These are phyloP conservation scores for Angomonas ambiguus DNA, from an alignment of 208 protist genomes.

Conservation along the genomic window DNA sequence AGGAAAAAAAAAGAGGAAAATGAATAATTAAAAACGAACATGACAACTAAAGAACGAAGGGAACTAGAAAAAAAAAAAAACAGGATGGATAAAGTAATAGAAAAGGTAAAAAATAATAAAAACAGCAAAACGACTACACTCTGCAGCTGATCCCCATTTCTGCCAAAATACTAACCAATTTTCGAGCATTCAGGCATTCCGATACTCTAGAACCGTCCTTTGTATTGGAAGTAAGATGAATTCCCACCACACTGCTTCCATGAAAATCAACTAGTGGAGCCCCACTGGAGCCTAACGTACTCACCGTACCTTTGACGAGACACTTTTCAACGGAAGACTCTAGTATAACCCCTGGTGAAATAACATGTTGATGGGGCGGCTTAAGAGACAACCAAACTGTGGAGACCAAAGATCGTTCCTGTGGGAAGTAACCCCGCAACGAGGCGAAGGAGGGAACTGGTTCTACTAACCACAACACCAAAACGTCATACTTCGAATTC, in stretches of 20 bases:
- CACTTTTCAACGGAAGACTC: conserved; percentile 49
- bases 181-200: conserved; percentile 68
- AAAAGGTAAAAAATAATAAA: not conserved
- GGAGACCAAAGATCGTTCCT: conserved; percentile 38
- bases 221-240: conserved; percentile 83
- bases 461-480: conserved; percentile 62
- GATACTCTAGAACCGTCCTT: conserved; percentile 73
- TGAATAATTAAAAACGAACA: not conserved
- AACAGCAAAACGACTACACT: not conserved
- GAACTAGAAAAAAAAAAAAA: not conserved
- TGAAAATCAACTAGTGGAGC: conserved; percentile 79
- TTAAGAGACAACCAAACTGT: conserved; percentile 79
- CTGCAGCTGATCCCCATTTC: conserved; percentile 66
- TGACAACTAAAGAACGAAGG: not conserved
- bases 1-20: not conserved
- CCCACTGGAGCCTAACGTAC: conserved; percentile 74
- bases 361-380: conserved; percentile 66
- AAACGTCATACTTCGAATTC: conserved; percentile 47
- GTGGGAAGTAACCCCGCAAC: conserved; percentile 68
- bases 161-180: conserved; percentile 56
- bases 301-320: conserved; percentile 66
- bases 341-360: conserved; percentile 76
- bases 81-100: not conserved
- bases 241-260: conserved; percentile 72
- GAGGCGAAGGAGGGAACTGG: conserved; percentile 21